Percentiles rank a stretch among this genome's conserved stretches.
phyloP scores from a whole-genome alignment of 1,284 basidiomycete species.

The Mycena citricolor region DNA sequence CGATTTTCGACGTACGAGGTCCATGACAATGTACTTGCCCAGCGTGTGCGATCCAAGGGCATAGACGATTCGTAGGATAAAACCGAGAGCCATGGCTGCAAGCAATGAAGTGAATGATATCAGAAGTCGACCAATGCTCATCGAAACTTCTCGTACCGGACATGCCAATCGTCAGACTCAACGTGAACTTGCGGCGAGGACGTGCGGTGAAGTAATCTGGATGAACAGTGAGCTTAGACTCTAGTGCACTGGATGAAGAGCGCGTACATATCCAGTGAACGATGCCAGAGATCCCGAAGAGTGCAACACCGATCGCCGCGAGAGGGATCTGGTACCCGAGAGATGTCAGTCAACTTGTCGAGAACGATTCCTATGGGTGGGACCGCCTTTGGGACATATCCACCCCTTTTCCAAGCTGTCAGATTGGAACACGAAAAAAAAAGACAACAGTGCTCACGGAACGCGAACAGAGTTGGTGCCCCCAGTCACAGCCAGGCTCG shows the following conservation, averaged over 20 bases:
- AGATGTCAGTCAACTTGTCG: too few relatives aligned
- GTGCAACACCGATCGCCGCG: too few relatives aligned
- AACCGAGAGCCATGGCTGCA: slow-evolving; percentile 18
- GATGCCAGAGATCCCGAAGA: slow-evolving; percentile 12
- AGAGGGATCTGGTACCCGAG: too few relatives aligned
- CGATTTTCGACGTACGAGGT: slow-evolving; percentile 10
- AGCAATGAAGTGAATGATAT: neutral
- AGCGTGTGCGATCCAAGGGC: slow-evolving; percentile 5
- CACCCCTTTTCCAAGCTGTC: too few relatives aligned
- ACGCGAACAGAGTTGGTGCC: too few relatives aligned
- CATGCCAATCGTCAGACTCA: slow-evolving; percentile 21
- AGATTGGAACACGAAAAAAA: too few relatives aligned
- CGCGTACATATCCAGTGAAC: slow-evolving; percentile 22
- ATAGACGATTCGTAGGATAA: slow-evolving; percentile 14
- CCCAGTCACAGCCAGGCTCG: too few relatives aligned
- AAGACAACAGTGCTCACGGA: too few relatives aligned
- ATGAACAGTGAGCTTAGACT: too few relatives aligned
- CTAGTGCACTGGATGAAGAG: too few relatives aligned
- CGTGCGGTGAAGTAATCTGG: slow-evolving; percentile 9
- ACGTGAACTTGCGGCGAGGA: slow-evolving; percentile 13
- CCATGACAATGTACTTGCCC: slow-evolving; percentile 8
- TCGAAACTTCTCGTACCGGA: slow-evolving; percentile 5
- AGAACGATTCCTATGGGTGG: too few relatives aligned
- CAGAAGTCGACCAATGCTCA: slow-evolving; percentile 7
- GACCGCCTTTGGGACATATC: too few relatives aligned